phyloP scores from a whole-genome alignment of 306 rosid genomes.

The Rosa persica region DNA sequence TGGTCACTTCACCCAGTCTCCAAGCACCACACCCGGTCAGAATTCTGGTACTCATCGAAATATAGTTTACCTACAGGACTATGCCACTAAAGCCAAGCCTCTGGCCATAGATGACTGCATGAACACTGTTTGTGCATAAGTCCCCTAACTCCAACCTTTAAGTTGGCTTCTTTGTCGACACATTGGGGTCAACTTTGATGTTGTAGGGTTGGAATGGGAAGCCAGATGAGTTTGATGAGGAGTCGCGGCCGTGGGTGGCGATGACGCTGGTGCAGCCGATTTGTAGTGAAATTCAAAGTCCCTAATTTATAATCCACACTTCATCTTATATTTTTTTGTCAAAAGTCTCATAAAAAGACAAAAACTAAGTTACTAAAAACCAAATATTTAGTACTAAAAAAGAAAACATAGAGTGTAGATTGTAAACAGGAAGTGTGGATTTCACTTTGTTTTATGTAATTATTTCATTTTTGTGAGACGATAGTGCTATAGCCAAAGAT shows the following conservation, averaged over 20 bases:
- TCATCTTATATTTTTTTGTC: too few species aligned
- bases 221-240: not conserved
- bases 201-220: conserved; percentile 13
- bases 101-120: conserved; percentile 8
- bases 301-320: too few species aligned
- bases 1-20: not conserved
- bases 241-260: not conserved
- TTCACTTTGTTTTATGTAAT: not conserved
- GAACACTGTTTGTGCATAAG: conserved; percentile 5
- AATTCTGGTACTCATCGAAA: conserved; percentile 4
- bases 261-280: not conserved
- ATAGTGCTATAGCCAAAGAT: conserved; percentile 8
- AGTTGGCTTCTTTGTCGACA: not conserved
- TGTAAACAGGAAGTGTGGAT: too few species aligned
- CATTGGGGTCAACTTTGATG: not conserved
- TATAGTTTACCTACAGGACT: not conserved
- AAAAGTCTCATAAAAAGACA: too few species aligned
- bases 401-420: too few species aligned
- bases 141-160: conserved; percentile 7
- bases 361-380: too few species aligned
- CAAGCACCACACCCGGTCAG: not conserved
- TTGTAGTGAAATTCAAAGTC: too few species aligned
- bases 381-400: too few species aligned
- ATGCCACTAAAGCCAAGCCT: not conserved
- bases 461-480: not conserved